A percentile compares a stretch with the other conserved stretches of the same genome.
Conservation (phyloP, 768 basidiomycete genomes). For the Rickenella mellea region DNA sequence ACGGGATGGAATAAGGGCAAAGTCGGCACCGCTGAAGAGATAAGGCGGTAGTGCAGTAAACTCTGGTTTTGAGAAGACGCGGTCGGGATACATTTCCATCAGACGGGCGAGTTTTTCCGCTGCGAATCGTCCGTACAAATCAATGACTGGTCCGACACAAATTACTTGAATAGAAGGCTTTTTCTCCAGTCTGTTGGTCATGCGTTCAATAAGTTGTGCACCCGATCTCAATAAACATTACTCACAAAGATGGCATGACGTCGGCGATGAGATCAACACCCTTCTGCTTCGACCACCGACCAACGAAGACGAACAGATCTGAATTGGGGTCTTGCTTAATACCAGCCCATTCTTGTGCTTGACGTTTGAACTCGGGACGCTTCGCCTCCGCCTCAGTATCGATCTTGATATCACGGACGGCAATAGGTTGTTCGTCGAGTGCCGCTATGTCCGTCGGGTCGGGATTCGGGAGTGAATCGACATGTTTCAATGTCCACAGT, state of each 20-base stretch:
- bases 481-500: constrained; percentile 90
- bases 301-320: constrained; percentile 92
- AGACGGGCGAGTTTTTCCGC: constrained; percentile 88
- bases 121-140: constrained; percentile 90
- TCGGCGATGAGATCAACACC: constrained; percentile 97
- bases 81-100: constrained; percentile 92
- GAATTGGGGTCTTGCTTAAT: constrained; percentile 86
- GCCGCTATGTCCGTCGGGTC: constrained; percentile 94
- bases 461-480: constrained; percentile 91
- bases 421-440: constrained; percentile 68
- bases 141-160: constrained; percentile 89
- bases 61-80: constrained; percentile 93
- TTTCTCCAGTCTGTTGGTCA: constrained; percentile 60
- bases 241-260: constrained; percentile 82
- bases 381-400: constrained; percentile 81
- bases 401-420: constrained; percentile 63
- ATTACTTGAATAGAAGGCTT: constrained; percentile 79
- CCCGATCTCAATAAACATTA: constrained; percentile 16
- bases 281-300: constrained; percentile 97
- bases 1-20: constrained; percentile 90
- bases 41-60: constrained; percentile 91
- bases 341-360: constrained; percentile 92
- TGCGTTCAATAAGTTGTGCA: constrained; percentile 6
- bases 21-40: constrained; percentile 91
- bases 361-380: constrained; percentile 83